phyloP scores from a whole-genome alignment of 108 stramenopile genomes.

The Skeletonema costatum region DNA sequence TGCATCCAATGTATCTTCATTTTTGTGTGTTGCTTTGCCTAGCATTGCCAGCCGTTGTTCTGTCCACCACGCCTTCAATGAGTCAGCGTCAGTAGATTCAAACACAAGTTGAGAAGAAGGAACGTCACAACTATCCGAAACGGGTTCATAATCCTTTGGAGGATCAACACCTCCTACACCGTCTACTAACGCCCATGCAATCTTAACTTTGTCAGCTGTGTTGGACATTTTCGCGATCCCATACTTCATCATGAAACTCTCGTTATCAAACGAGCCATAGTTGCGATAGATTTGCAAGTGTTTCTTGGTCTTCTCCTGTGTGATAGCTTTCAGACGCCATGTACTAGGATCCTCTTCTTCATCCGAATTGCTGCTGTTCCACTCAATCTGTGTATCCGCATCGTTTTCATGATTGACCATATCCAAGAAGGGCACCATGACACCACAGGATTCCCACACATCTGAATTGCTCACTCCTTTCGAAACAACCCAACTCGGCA shows the following conservation, averaged over 20 bases:
- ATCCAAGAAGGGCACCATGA: slow-evolving; percentile 85
- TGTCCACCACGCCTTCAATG: slow-evolving; percentile 83
- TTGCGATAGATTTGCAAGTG: slow-evolving; percentile 73
- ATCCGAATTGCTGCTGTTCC: slow-evolving; percentile 39
- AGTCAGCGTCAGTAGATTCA: slow-evolving; percentile 65
- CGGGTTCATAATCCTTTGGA: slow-evolving; percentile 56
- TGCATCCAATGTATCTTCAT: slow-evolving; percentile 54
- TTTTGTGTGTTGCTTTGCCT: slow-evolving; percentile 58
- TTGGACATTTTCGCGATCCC: slow-evolving; percentile 83
- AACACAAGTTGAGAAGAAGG: slow-evolving; percentile 51
- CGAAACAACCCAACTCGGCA: slow-evolving; percentile 37
- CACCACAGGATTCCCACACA: slow-evolving; percentile 82
- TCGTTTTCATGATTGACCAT: slow-evolving; percentile 90
- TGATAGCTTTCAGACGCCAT: slow-evolving; percentile 29
- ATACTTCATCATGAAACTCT: slow-evolving; percentile 73
- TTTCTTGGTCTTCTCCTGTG: slow-evolving; percentile 69
- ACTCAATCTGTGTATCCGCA: slow-evolving; percentile 56
- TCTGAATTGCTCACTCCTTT: slow-evolving; percentile 34
- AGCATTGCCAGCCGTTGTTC: slow-evolving; percentile 73
- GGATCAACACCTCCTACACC: slow-evolving; percentile 68
- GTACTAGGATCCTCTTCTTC: slow-evolving; percentile 29
- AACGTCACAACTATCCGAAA: slow-evolving; percentile 34
- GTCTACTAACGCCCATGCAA: slow-evolving; percentile 83
- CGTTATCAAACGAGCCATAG: slow-evolving; percentile 71
- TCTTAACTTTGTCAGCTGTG: slow-evolving; percentile 57